Base-by-base conservation (phyloP, 1,139 yeast species). In the Candida dubliniensis region DNA sequence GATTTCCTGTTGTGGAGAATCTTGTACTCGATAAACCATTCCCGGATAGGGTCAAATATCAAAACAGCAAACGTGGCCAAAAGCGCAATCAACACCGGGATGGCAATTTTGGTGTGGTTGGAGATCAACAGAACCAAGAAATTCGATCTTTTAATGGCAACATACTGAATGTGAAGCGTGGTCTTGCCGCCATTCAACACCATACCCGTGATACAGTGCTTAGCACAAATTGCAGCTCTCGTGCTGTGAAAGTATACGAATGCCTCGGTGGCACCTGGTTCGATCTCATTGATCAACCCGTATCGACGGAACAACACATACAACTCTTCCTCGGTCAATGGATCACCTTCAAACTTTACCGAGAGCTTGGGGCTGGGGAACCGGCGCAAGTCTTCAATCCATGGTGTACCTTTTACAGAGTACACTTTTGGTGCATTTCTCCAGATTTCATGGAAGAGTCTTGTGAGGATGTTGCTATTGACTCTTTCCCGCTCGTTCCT, bases 341-440 rank as follows among this genome's bases (percentile, higher is more conserved):
- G 75, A 2, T 68, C 67, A 1, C 97, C 97, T 50, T 86, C 90
- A 58, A 84, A 90, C 32, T 76, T 74, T 3, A 91, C 82, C 45
- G 78, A 76, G 31, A 93, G 64, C 18, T 74, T 72, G 10, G 74
- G 66, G 47, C 85, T 82, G 8, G 96, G 95, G 51, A 76, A 77
- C 51, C 97, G 69, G 53, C 87, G 77, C 59, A 93, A 71, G 61
- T 93, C 99, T 64, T 93, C 98, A 50, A 93, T 87, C 97, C 98
- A 93, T 0, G 99, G 99, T 0, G 81, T 75, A 47, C 99, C 99
- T 53, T 85, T 84, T 1, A 95, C 98, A 0, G 87, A 82, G 56
- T 74, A 85, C 44, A 69, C 86, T 57, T 49, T 66, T 61, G 64
- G 82, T 74, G 58, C 62, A 3, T 47, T 47, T 30, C 55, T 52